Percentiles rank a stretch among this genome's conserved stretches.
Evolutionary conservation across 2,329 filamentous ascomycete species (phyloP).

Genomic region (Epichloe glyceriae): DNA sequence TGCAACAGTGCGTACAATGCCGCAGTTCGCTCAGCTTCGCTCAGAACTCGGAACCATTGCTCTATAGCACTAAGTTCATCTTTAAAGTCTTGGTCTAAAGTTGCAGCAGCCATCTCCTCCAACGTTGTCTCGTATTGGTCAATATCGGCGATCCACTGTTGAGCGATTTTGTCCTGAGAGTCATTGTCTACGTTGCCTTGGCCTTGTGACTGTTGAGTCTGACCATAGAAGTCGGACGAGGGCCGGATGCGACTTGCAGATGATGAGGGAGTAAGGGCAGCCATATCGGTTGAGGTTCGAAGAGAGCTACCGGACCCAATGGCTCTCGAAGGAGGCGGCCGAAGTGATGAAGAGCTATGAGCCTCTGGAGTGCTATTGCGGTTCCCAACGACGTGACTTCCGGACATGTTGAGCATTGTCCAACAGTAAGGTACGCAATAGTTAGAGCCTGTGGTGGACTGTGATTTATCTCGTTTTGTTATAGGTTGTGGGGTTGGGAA

Average conservation of each 20-base stretch:
- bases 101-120: constrained; percentile 97
- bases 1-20: constrained; percentile 90
- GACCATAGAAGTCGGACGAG: constrained; percentile 88
- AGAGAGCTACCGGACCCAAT: constrained; percentile 73
- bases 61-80: constrained; percentile 97
- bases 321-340: constrained; percentile 67
- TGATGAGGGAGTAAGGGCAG: constrained; percentile 57
- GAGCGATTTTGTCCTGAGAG: constrained; percentile 80
- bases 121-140: constrained; percentile 98
- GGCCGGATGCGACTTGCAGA: constrained; percentile 73
- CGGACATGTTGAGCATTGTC: constrained; percentile 50
- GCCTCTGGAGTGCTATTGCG: constrained; percentile 96
- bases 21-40: constrained; percentile 90
- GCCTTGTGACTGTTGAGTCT: constrained; percentile 52
- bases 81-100: constrained; percentile 98
- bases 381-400: constrained; percentile 61
- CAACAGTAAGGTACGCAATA: background rate
- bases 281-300: constrained; percentile 92
- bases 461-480: background rate
- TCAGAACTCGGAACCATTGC: constrained; percentile 97
- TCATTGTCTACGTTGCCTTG: constrained; percentile 62
- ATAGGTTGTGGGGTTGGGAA: constrained; percentile 2
- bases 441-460: background rate
- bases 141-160: constrained; percentile 98
- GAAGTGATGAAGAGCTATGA: constrained; percentile 66